Conservation (phyloP, 1,284 basidiomycete genomes). For the Hortiboletus rubellus region DNA sequence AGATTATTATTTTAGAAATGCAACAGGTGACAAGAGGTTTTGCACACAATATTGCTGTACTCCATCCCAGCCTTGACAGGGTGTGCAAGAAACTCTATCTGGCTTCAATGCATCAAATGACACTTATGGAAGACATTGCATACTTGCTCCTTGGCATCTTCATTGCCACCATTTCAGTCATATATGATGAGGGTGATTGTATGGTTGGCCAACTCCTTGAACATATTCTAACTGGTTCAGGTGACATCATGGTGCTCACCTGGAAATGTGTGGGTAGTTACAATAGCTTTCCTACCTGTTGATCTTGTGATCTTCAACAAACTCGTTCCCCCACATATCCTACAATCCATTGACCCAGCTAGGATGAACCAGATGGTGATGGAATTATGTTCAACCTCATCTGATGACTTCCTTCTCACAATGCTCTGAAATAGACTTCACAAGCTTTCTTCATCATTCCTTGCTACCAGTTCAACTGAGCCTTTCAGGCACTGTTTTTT, state of each 20-base stretch:
- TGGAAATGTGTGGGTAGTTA: constrained; percentile 15
- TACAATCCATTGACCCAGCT: neutral
- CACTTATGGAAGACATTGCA: neutral
- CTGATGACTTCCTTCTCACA: neutral
- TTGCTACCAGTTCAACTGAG: neutral
- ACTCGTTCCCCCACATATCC: neutral
- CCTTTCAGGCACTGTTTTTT: constrained; percentile 8
- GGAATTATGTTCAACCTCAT: neutral
- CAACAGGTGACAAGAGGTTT: too few relatives aligned
- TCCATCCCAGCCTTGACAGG: neutral
- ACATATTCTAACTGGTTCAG: constrained; percentile 5
- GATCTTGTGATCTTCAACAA: constrained; percentile 10
- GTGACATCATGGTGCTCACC: constrained; percentile 11
- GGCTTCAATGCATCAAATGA: constrained; percentile 10
- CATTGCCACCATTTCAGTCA: neutral
- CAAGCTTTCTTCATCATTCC: neutral
- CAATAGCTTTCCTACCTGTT: constrained; percentile 11
- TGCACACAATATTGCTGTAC: neutral
- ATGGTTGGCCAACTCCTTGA: neutral
- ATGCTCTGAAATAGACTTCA: neutral
- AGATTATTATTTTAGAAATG: constrained; percentile 2
- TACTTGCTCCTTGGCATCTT: neutral
- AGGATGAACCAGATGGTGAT: neutral
- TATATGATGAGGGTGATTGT: neutral
- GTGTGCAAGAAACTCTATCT: constrained; percentile 9